phyloP scores from a whole-genome alignment of 371 early-diverging fungal genomes.

The Dinochytrium kinnereticum region DNA sequence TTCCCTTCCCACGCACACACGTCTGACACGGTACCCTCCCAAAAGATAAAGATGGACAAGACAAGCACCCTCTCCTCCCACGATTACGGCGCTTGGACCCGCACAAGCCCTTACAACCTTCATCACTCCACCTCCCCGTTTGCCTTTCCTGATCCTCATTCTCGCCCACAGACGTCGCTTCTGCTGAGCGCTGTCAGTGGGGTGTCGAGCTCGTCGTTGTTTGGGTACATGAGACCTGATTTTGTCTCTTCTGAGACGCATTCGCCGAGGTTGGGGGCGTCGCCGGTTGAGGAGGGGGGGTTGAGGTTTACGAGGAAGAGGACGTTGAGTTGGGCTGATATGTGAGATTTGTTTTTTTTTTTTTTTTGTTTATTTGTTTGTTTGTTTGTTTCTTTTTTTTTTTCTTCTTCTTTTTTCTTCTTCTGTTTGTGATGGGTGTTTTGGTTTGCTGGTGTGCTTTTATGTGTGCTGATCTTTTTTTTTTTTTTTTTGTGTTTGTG shows the following conservation, averaged over 20 bases:
- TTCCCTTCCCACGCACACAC: too few relatives aligned
- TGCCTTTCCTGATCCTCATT: too few relatives aligned
- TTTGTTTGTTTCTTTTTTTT: background rate
- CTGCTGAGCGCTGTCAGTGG: too few relatives aligned
- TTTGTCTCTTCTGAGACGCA: too few relatives aligned
- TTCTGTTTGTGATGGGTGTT: background rate
- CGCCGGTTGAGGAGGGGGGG: background rate
- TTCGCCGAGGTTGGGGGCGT: background rate
- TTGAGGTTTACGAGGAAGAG: background rate
- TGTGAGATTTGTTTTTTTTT: conserved; percentile 9
- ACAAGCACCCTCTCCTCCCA: too few relatives aligned
- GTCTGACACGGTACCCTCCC: too few relatives aligned
- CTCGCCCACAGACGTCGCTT: too few relatives aligned
- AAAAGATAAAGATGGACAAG: too few relatives aligned
- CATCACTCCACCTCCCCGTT: too few relatives aligned
- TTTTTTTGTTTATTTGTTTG: background rate
- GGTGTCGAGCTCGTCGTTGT: too few relatives aligned
- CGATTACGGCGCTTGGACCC: too few relatives aligned
- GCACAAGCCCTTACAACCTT: too few relatives aligned
- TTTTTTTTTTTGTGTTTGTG: background rate
- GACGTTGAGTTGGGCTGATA: conserved; percentile 26
- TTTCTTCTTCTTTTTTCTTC: background rate
- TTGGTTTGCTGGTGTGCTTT: background rate
- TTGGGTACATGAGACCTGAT: conserved; percentile 11
- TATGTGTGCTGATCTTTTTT: background rate